Evolutionary conservation across 352 stramenopile genomes (phyloP).

Genomic region (Phytopythium mirpurense): DNA sequence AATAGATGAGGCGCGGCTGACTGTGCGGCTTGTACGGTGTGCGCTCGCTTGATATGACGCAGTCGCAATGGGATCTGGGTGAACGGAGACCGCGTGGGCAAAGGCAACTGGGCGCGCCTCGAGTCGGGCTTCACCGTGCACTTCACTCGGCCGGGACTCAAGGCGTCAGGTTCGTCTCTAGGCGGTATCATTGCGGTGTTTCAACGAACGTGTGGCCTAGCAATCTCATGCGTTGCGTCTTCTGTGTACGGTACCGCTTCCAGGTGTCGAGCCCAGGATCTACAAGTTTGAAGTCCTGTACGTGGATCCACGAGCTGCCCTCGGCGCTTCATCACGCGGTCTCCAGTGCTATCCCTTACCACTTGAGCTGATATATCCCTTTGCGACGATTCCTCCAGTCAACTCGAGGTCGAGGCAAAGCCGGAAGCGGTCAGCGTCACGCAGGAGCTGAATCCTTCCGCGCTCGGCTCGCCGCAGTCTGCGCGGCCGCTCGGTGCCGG

Average conservation of each 20-base stretch:
- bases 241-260: background rate
- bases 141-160: constrained; percentile 58
- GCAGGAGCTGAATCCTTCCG: constrained; percentile 12
- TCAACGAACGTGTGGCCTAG: too few species aligned
- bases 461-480: constrained; percentile 6
- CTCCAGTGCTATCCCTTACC: too few species aligned
- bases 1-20: too few species aligned
- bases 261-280: constrained; percentile 33
- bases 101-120: constrained; percentile 23
- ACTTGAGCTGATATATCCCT: too few species aligned
- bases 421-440: constrained; percentile 8
- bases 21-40: background rate
- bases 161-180: constrained; percentile 15
- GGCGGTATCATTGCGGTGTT: too few species aligned
- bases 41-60: background rate
- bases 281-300: constrained; percentile 72
- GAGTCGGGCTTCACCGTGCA: constrained; percentile 49
- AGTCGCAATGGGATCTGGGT: constrained; percentile 72
- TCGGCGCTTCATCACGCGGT: too few species aligned
- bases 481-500: background rate
- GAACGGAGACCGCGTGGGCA: constrained; percentile 53
- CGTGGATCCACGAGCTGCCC: constrained; percentile 14
- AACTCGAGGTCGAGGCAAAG: constrained; percentile 6
- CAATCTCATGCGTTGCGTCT: background rate
- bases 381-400: background rate